phyloP scores from a whole-genome alignment of 1,284 basidiomycete species.

The Cryptococcus maquisensis region DNA sequence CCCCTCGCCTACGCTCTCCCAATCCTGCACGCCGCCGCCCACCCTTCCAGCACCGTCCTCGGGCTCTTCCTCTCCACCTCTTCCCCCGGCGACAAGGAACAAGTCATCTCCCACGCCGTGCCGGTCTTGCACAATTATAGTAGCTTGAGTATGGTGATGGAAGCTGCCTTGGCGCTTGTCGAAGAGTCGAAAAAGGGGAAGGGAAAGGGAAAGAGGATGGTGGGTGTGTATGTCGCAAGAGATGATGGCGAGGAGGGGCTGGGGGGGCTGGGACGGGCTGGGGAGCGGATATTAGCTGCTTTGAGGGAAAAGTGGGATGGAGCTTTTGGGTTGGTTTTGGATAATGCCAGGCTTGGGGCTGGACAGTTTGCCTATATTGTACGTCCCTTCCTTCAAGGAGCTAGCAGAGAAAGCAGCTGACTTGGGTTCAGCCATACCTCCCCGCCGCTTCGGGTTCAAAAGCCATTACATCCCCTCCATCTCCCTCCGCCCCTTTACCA shows the following conservation, averaged over 20 bases:
- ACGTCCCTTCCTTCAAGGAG: conserved; percentile 6
- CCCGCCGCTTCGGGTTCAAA: neutral
- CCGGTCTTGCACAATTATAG: conserved; percentile 49
- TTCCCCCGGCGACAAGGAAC: conserved; percentile 1
- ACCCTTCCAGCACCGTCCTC: conserved; percentile 40
- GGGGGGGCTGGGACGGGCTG: conserved; percentile 18
- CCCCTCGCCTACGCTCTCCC: conserved; percentile 29
- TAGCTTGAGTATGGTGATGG: conserved; percentile 40
- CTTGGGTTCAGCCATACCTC: neutral
- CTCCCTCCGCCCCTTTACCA: conserved; percentile 2
- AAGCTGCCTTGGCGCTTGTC: conserved; percentile 43
- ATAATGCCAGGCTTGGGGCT: conserved; percentile 35
- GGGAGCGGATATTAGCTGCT: conserved; percentile 21
- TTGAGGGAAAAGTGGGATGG: conserved; percentile 12
- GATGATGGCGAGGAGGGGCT: conserved; percentile 16
- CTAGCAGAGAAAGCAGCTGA: neutral
- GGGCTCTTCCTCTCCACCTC: conserved; percentile 44
- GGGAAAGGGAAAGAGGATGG: conserved; percentile 18
- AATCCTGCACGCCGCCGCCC: conserved; percentile 39
- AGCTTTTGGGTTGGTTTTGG: conserved; percentile 33
- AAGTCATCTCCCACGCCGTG: conserved; percentile 32
- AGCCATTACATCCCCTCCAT: conserved; percentile 11
- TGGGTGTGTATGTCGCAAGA: conserved; percentile 46
- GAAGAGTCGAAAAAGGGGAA: conserved; percentile 18
- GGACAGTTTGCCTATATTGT: conserved; percentile 31